Conservation (phyloP, 108 stramenopile species). For the Discostella pseudostelligera region DNA sequence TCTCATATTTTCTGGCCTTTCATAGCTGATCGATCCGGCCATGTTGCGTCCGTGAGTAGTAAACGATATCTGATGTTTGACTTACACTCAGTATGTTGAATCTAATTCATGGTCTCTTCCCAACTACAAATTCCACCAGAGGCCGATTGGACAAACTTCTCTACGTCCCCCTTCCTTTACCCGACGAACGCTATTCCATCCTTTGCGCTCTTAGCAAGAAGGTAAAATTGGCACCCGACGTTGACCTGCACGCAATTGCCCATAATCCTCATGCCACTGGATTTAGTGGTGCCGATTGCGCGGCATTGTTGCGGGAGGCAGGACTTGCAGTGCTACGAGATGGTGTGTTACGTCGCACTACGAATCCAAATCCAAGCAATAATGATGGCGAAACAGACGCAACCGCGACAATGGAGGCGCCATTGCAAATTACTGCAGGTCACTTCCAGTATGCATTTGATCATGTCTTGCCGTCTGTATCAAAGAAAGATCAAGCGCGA, state of each 20-base stretch:
- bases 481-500: constrained; percentile 77
- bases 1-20: neutral
- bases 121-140: constrained; percentile 13
- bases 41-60: constrained; percentile 86
- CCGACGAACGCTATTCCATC: constrained; percentile 81
- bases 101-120: neutral
- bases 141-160: constrained; percentile 94
- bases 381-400: constrained; percentile 4
- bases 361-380: constrained; percentile 1
- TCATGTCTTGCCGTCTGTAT: constrained; percentile 85
- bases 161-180: constrained; percentile 91
- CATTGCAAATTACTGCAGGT: constrained; percentile 53
- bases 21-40: constrained; percentile 86
- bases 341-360: constrained; percentile 31
- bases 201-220: constrained; percentile 68
- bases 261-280: constrained; percentile 70
- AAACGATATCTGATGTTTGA: neutral
- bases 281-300: constrained; percentile 90
- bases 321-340: constrained; percentile 86
- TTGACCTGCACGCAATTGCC: constrained; percentile 72
- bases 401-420: constrained; percentile 4
- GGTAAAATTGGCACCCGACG: constrained; percentile 61
- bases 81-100: neutral
- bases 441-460: constrained; percentile 86
- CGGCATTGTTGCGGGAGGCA: constrained; percentile 85